A percentile compares a stretch with the other conserved stretches of the same genome.
Conservation (phyloP, 129 eudicot species). For the Escallonia rubra region DNA sequence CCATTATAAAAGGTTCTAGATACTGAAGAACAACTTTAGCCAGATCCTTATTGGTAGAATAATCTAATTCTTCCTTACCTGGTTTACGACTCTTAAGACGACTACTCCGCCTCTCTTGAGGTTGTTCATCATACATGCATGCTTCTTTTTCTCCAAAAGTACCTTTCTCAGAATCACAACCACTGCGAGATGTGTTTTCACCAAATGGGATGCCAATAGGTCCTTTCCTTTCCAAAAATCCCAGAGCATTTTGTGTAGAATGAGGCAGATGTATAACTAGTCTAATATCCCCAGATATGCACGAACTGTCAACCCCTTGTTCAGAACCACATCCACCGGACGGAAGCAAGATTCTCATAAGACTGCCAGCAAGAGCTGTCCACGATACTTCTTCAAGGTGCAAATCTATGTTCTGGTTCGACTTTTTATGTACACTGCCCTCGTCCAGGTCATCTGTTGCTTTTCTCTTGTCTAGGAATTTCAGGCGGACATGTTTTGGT, state of each 20-base stretch:
- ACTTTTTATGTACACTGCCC: conserved; percentile 39
- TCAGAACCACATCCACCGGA: conserved; percentile 29
- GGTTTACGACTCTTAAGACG: conserved; percentile 84
- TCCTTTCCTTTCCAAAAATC: conserved; percentile 20
- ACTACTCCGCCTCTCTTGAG: conserved; percentile 86
- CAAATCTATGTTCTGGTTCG: conserved; percentile 47
- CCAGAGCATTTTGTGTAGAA: conserved; percentile 23
- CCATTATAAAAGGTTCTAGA: conserved; percentile 53
- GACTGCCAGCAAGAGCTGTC: conserved; percentile 58
- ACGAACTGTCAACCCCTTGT: conserved; percentile 22
- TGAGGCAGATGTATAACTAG: conserved; percentile 49
- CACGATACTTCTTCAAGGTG: conserved; percentile 72
- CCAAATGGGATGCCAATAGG: conserved; percentile 17
- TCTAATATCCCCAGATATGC: conserved; percentile 42
- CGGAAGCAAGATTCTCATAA: conserved; percentile 50
- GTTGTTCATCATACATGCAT: conserved; percentile 55
- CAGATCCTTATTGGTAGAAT: conserved; percentile 53
- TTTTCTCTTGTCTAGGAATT: conserved; percentile 68
- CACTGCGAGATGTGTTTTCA: conserved; percentile 24
- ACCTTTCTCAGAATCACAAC: conserved; percentile 34
- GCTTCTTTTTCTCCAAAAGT: conserved; percentile 28
- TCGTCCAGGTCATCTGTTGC: conserved; percentile 34
- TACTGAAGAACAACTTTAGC: conserved; percentile 64
- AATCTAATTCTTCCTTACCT: conserved; percentile 75
- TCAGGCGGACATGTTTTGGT: conserved; percentile 76